A percentile compares a stretch with the other conserved stretches of the same genome.
Evolutionary conservation across 305 asterid species (phyloP).

Genomic region (Fraxinus baroniana): DNA sequence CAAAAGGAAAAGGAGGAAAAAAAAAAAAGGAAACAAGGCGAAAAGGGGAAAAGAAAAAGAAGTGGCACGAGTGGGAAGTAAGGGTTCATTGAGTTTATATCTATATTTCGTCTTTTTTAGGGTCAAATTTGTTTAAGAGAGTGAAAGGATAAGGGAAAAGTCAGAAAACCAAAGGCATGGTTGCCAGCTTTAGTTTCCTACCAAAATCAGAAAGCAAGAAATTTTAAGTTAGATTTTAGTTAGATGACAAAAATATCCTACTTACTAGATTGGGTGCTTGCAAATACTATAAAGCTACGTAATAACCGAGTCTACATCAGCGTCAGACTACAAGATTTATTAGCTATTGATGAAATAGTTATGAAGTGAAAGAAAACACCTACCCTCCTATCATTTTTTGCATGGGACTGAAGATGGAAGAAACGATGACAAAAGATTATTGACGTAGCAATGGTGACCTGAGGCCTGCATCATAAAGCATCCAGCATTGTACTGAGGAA

Average conservation of each 20-base stretch:
- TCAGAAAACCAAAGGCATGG: not conserved
- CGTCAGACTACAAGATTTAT: slow-evolving; percentile 9
- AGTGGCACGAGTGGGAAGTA: not conserved
- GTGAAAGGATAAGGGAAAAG: not conserved
- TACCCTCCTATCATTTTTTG: slow-evolving; percentile 85
- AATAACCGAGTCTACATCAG: not conserved
- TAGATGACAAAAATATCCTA: slow-evolving; percentile 8
- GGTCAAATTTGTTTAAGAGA: not conserved
- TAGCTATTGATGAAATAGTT: slow-evolving; percentile 13
- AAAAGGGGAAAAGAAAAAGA: not conserved
- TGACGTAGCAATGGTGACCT: slow-evolving; percentile 96
- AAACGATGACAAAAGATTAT: slow-evolving; percentile 96
- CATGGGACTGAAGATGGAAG: slow-evolving; percentile 93
- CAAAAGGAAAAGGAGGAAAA: not conserved
- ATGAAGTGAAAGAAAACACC: slow-evolving; percentile 27
- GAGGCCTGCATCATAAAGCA: slow-evolving; percentile 77
- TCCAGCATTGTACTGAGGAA: slow-evolving; percentile 12
- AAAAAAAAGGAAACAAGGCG: not conserved
- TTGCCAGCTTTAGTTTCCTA: not conserved
- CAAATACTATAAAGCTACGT: not conserved
- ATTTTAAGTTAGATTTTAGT: not conserved
- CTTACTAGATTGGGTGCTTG: not conserved
- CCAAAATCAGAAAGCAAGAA: slow-evolving; percentile 2
- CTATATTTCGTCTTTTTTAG: not conserved
- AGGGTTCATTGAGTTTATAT: not conserved